Evolutionary conservation across 2,329 filamentous ascomycete genomes (phyloP), one percentile per base, ranked within the genome.

Genomic region (Aspergillus pseudoviridinutans): DNA sequence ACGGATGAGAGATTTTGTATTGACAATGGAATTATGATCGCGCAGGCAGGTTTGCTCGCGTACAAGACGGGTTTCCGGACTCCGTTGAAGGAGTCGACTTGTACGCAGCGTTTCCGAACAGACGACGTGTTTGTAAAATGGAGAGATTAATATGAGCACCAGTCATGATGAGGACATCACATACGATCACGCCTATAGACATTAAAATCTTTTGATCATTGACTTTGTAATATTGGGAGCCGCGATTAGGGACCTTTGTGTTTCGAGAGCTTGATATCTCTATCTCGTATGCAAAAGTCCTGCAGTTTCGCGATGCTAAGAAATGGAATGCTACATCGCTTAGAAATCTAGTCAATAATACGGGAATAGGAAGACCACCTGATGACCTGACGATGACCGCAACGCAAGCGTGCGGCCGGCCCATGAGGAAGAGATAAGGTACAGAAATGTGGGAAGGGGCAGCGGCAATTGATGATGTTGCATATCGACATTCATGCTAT

Each of bases 11-110:
- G 94, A 49, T 99, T 96, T 74, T 99, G 94, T 73, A 99, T 99
- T 66, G 94, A 99, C 76, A 99, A 99, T 68, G 94, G 94, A 51
- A 97, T 99, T 71, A 99, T 99, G 94, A 99, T 99, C 78, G 94
- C 94, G 1, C 93, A 99, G 74, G 94, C 94, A 1, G 94, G 94
- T 2, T 76, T 99, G 66, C 73, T 97, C 68, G 92, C 92, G 1
- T 94, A 89, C 72, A 82, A 87, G 73, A 92, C 87, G 17, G 93
- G 93, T 1, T 92, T 91, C 70, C 81, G 77, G 58, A 97, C 92
- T 1, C 78, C 83, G 7, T 72, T 97, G 50, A 86, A 88, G 61
- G 90, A 97, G 49, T 93, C 89, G 65, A 91, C 89, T 12, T 96
- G 89, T 74, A 93, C 90, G 14, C 90, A 93, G 73, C 80, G 90